These are phyloP conservation scores for Angophora floribunda DNA, from an alignment of 345 rosid species.

Conservation along the genomic window DNA sequence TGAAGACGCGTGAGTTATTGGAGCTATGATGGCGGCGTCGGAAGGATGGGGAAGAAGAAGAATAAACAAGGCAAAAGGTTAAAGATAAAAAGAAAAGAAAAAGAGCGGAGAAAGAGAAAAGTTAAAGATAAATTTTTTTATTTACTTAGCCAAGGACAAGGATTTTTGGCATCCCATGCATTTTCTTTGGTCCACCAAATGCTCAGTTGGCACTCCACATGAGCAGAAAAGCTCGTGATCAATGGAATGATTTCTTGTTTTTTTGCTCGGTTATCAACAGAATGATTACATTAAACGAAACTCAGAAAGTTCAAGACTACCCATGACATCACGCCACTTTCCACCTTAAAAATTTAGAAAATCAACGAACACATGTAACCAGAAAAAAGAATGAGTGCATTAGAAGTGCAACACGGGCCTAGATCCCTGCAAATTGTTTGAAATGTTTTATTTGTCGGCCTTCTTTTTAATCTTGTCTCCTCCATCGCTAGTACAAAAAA, in stretches of 20 bases:
- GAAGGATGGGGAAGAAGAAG: background rate
- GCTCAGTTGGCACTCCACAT: background rate
- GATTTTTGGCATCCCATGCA: background rate
- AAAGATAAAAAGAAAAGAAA: background rate
- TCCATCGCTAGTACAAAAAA: background rate
- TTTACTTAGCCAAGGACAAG: background rate
- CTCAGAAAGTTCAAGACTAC: background rate
- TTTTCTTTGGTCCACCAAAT: background rate
- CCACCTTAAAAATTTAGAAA: too few species aligned
- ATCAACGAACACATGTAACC: too few species aligned
- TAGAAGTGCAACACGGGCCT: background rate
- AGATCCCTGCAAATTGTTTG: background rate
- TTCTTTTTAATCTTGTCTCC: too few species aligned
- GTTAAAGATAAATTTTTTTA: too few species aligned
- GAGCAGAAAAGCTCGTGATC: background rate
- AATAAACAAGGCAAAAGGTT: background rate
- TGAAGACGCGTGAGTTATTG: background rate
- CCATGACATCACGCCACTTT: background rate
- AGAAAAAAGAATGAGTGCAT: background rate
- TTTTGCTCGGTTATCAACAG: too few species aligned
- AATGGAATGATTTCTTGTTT: too few species aligned
- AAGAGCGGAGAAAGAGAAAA: too few species aligned
- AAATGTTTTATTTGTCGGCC: background rate
- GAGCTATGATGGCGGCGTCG: background rate
- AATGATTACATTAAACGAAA: background rate